Evolutionary conservation across 441 rosid species (phyloP), one percentile per base, ranked within the genome.

Genomic region (Pelargonium myrrhifolium): DNA sequence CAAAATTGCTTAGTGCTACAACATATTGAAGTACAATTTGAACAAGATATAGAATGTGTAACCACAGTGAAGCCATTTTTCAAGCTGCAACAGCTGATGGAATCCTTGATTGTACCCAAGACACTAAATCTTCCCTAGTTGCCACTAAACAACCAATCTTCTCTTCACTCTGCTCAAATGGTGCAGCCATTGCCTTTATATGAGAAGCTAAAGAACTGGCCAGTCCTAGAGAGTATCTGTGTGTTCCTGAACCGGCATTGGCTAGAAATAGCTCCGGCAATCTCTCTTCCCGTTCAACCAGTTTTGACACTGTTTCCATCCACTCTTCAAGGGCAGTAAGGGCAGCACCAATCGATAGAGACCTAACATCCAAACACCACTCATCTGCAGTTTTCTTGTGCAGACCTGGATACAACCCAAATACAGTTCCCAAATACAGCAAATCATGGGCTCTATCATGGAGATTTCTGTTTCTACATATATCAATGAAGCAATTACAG

Each of bases 241-340:
- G 95, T 24, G 90, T 86, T 75, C 99, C 97, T 1, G 89, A 60
- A 59, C 97, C 96, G 0, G 96, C 91, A 72, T 88, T 87, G 21
- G 99, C 99, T 8, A 80, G 80, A 73, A 93, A 88, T 18, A 87
- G 9, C 82, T 84, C 83, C 0, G 99, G 97, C 76, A 93, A 82
- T 59, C 67, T 87, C 79, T 89, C 91, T 35, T 86, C 81, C 8
- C 82, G 86, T 68, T 31, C 73, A 15, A 87, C 84, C 7, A 84
- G 80, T 69, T 81, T 87, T 7, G 83, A 81, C 69, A 87, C 68
- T 31, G 93, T 88, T 62, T 78, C 83, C 83, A 93, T 81, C 99
- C 97, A 93, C 63, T 91, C 96, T 81, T 93, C 96, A 0, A 91
- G 84, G 0, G 98, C 98, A 0, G 98, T 89, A 31, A 83, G 85